A percentile compares a stretch with the other conserved stretches of the same genome.
Evolutionary conservation across 2,329 filamentous ascomycete species (phyloP).

Genomic region (Cytospora piceae): DNA sequence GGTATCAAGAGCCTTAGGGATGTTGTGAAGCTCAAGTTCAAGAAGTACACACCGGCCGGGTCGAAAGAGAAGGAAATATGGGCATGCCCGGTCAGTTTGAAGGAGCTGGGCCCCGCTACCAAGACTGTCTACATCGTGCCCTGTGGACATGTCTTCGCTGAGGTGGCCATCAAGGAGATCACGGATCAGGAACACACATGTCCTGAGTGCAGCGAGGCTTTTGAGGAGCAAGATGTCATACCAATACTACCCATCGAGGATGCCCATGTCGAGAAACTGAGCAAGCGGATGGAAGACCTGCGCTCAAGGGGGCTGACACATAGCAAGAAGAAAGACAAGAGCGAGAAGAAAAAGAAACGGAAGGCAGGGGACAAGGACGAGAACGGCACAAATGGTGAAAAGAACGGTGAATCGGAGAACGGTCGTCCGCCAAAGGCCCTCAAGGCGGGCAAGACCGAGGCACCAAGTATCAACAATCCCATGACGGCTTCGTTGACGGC

Average conservation of each 20-base stretch:
- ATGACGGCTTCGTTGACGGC: conserved; percentile 84
- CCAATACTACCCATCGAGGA: conserved; percentile 75
- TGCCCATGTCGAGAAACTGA: conserved; percentile 70
- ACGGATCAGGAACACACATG: conserved; percentile 56
- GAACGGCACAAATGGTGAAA: conserved; percentile 43
- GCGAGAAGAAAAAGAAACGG: conserved; percentile 69
- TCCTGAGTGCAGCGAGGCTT: conserved; percentile 75
- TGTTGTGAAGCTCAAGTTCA: conserved; percentile 83
- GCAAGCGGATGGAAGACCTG: conserved; percentile 69
- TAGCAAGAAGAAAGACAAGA: conserved; percentile 80
- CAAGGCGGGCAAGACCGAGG: conserved; percentile 34
- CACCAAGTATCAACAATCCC: conserved; percentile 78
- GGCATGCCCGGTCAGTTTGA: conserved; percentile 86
- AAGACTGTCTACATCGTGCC: conserved; percentile 90
- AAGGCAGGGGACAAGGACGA: conserved; percentile 60
- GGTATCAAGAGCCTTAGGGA: conserved; percentile 83
- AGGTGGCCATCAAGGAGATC: conserved; percentile 83
- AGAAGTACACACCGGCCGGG: conserved; percentile 42
- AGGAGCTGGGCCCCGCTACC: conserved; percentile 77
- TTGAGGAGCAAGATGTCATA: conserved; percentile 77
- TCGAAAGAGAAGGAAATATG: conserved; percentile 61
- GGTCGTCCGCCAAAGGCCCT: conserved; percentile 28
- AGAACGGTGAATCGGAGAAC: conserved; percentile 53
- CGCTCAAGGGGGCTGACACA: conserved; percentile 77
- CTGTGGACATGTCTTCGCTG: conserved; percentile 93